These are phyloP conservation scores for Aspergillus fructus DNA, from an alignment of 2,329 filamentous ascomycete species.

Conservation along the genomic window DNA sequence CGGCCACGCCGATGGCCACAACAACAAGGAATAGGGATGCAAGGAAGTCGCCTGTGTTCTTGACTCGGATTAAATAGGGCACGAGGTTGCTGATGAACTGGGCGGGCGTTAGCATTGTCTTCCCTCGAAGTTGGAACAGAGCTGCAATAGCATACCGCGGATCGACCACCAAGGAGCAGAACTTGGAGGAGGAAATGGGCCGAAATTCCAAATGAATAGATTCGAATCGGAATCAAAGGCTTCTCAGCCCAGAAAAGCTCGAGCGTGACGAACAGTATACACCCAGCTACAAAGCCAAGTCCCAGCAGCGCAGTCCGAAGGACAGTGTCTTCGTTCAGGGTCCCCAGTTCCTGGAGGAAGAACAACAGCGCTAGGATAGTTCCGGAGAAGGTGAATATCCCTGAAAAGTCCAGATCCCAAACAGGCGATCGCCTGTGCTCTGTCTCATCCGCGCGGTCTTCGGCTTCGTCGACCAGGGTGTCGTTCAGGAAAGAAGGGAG, in stretches of 20 bases:
- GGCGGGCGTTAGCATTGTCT: neutral
- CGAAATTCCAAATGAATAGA: slow-evolving; percentile 11
- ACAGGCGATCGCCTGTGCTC: neutral
- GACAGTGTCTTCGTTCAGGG: neutral
- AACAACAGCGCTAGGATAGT: slow-evolving; percentile 10
- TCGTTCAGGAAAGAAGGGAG: slow-evolving; percentile 8
- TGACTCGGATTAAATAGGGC: slow-evolving; percentile 20
- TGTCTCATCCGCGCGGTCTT: neutral
- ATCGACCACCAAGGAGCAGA: slow-evolving; percentile 12
- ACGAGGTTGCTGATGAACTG: slow-evolving; percentile 14
- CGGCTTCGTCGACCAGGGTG: neutral
- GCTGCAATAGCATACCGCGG: slow-evolving; percentile 11
- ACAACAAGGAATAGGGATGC: slow-evolving; percentile 15
- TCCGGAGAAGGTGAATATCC: slow-evolving; percentile 9
- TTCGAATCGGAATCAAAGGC: slow-evolving; percentile 19
- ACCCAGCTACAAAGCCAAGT: neutral
- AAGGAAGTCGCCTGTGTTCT: slow-evolving; percentile 11
- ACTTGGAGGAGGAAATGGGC: slow-evolving; percentile 15
- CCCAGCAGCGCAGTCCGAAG: neutral
- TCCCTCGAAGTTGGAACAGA: neutral
- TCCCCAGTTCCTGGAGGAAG: slow-evolving; percentile 3
- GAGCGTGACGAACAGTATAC: slow-evolving; percentile 8
- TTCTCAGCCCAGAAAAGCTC: slow-evolving; percentile 19
- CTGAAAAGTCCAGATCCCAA: slow-evolving; percentile 13
- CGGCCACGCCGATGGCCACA: slow-evolving; percentile 12